Evolutionary conservation across 768 basidiomycete species (phyloP).

Genomic region (Lentinula sp.): DNA sequence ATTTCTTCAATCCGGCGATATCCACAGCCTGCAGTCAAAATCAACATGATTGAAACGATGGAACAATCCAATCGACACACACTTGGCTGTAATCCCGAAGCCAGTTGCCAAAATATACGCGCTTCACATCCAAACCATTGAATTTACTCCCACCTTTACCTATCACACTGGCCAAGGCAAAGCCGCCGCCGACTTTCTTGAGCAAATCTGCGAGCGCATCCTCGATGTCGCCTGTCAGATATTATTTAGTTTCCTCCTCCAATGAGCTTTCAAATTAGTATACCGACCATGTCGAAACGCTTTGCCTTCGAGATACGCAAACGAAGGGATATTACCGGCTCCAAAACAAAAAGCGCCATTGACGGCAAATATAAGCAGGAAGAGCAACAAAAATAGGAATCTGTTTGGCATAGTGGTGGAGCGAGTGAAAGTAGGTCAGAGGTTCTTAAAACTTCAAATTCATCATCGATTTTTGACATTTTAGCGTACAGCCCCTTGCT

Average conservation of each 20-base stretch:
- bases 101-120: slow-evolving; percentile 56
- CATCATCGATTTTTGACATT: not conserved
- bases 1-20: slow-evolving; percentile 70
- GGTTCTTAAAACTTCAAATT: not conserved
- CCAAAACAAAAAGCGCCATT: slow-evolving; percentile 71
- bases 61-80: slow-evolving; percentile 1
- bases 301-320: slow-evolving; percentile 80
- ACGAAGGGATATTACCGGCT: slow-evolving; percentile 85
- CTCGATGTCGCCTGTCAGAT: slow-evolving; percentile 19
- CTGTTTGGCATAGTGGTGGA: slow-evolving; percentile 25
- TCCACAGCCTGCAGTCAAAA: slow-evolving; percentile 59
- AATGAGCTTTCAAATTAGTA: not conserved
- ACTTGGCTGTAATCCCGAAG: slow-evolving; percentile 84
- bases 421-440: not conserved
- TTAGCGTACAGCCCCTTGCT: not conserved
- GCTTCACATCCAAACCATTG: slow-evolving; percentile 70
- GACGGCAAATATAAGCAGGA: slow-evolving; percentile 46
- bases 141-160: slow-evolving; percentile 64
- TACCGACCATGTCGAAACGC: slow-evolving; percentile 72
- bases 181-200: slow-evolving; percentile 51
- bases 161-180: slow-evolving; percentile 52
- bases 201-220: slow-evolving; percentile 56
- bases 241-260: not conserved
- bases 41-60: not conserved
- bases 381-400: slow-evolving; percentile 34